These are phyloP conservation scores for Ailanthus altissimus DNA, from an alignment of 345 rosid species.

Conservation along the genomic window DNA sequence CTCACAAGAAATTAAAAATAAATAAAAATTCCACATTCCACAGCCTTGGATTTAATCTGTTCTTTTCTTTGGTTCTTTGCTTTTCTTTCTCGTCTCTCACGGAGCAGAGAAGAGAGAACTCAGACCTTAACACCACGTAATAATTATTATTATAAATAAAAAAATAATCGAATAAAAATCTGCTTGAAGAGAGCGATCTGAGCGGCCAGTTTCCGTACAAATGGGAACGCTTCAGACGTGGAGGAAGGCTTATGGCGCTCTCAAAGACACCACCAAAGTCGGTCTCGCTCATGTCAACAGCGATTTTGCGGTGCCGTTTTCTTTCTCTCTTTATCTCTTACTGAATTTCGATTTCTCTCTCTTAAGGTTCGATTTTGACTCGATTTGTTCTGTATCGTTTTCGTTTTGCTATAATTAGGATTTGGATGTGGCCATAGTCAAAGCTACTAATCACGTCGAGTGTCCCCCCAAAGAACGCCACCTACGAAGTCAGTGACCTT, in stretches of 20 bases:
- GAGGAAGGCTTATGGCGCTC: slow-evolving; percentile 94
- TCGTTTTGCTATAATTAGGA: slow-evolving; percentile 50
- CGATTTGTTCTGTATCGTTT: slow-evolving; percentile 2
- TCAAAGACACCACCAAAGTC: slow-evolving; percentile 98
- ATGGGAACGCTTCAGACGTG: slow-evolving; percentile 98
- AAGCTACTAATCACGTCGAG: slow-evolving; percentile 97
- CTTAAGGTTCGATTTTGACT: slow-evolving; percentile 26
- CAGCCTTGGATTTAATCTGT: background rate
- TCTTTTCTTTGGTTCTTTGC: background rate
- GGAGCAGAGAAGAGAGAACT: slow-evolving; percentile 15
- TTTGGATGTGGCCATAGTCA: slow-evolving; percentile 95
- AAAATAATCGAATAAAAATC: background rate
- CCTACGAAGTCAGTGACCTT: slow-evolving; percentile 66
- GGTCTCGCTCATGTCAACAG: slow-evolving; percentile 99
- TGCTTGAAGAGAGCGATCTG: slow-evolving; percentile 13
- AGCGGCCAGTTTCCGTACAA: slow-evolving; percentile 33
- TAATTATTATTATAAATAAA: background rate
- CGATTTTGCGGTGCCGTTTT: slow-evolving; percentile 74
- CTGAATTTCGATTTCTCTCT: background rate
- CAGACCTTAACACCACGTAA: slow-evolving; percentile 37
- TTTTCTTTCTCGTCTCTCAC: background rate
- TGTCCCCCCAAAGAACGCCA: slow-evolving; percentile 97
- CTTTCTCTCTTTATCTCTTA: background rate
- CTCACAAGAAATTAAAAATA: background rate
- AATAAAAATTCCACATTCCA: background rate